Conservation (phyloP, 202 grass and related monocot genomes). For the Hordeum pubiflorum region DNA sequence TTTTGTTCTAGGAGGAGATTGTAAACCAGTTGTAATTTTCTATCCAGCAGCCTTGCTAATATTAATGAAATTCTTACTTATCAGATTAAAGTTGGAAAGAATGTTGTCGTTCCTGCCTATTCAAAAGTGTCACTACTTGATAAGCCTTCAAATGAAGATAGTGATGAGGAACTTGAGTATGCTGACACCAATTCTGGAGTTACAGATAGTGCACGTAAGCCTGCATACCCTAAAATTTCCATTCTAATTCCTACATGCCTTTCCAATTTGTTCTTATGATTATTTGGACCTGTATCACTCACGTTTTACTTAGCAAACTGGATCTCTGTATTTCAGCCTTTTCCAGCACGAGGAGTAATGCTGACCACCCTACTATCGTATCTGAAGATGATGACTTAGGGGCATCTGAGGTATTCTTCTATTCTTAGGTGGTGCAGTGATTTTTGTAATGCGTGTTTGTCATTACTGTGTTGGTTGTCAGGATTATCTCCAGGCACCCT, state of each 20-base stretch:
- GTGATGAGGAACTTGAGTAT: slow-evolving; percentile 96
- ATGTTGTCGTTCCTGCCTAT: slow-evolving; percentile 64
- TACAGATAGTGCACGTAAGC: slow-evolving; percentile 75
- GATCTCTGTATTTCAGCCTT: slow-evolving; percentile 51
- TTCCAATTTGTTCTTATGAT: slow-evolving; percentile 9
- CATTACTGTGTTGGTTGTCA: slow-evolving; percentile 4
- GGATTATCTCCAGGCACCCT: not conserved
- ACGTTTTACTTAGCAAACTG: slow-evolving; percentile 21
- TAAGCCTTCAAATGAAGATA: slow-evolving; percentile 88
- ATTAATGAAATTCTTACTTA: not conserved
- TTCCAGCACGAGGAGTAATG: slow-evolving; percentile 63
- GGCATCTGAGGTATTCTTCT: slow-evolving; percentile 38
- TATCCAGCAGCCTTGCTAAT: not conserved
- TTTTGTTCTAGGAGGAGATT: not conserved
- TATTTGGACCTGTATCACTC: not conserved
- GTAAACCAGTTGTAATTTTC: not conserved
- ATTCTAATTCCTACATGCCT: not conserved
- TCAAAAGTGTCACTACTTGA: slow-evolving; percentile 83
- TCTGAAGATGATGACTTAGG: slow-evolving; percentile 42
- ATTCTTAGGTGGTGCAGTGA: not conserved
- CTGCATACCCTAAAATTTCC: not conserved
- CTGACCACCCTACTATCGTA: slow-evolving; percentile 24
- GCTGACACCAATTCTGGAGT: slow-evolving; percentile 76
- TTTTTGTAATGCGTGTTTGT: slow-evolving; percentile 15
- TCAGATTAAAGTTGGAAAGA: slow-evolving; percentile 94